Conservation (phyloP, 768 basidiomycete species). For the Russula sp. region DNA sequence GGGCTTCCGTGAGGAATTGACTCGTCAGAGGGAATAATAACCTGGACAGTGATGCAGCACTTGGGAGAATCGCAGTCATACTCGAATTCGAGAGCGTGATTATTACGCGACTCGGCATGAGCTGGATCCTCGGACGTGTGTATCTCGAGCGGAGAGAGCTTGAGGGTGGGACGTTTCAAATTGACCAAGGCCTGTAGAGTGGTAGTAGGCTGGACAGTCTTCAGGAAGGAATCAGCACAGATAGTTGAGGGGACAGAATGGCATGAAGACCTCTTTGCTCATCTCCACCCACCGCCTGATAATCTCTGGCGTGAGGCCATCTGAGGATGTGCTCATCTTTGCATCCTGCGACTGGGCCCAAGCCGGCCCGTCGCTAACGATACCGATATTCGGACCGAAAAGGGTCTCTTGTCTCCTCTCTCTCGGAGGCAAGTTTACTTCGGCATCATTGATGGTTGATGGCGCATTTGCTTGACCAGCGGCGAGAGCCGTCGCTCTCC, state of each 20-base stretch:
- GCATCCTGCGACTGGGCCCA: slow-evolving; percentile 60
- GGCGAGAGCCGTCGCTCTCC: slow-evolving; percentile 44
- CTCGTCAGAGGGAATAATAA: slow-evolving; percentile 52
- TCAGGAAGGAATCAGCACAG: not conserved
- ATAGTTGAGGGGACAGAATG: not conserved
- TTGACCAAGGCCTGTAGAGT: slow-evolving; percentile 93
- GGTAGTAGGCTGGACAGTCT: slow-evolving; percentile 81
- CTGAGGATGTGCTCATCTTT: slow-evolving; percentile 48
- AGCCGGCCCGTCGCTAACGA: slow-evolving; percentile 55
- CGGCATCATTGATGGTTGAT: slow-evolving; percentile 20
- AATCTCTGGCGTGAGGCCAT: slow-evolving; percentile 74
- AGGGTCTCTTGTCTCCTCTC: slow-evolving; percentile 71
- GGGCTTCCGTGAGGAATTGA: slow-evolving; percentile 43
- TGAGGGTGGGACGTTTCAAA: slow-evolving; percentile 82
- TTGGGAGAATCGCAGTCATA: slow-evolving; percentile 89
- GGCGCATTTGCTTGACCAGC: slow-evolving; percentile 25
- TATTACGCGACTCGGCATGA: slow-evolving; percentile 44
- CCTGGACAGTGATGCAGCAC: slow-evolving; percentile 72
- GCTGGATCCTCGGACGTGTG: slow-evolving; percentile 34
- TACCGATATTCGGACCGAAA: slow-evolving; percentile 88
- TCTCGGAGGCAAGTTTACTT: slow-evolving; percentile 29
- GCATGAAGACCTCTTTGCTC: slow-evolving; percentile 63
- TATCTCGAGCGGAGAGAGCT: slow-evolving; percentile 56
- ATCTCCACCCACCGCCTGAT: slow-evolving; percentile 81
- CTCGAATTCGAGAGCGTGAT: slow-evolving; percentile 82